Evolutionary conservation across 2,329 filamentous ascomycete genomes (phyloP).

Genomic region (Penicillium sp.): DNA sequence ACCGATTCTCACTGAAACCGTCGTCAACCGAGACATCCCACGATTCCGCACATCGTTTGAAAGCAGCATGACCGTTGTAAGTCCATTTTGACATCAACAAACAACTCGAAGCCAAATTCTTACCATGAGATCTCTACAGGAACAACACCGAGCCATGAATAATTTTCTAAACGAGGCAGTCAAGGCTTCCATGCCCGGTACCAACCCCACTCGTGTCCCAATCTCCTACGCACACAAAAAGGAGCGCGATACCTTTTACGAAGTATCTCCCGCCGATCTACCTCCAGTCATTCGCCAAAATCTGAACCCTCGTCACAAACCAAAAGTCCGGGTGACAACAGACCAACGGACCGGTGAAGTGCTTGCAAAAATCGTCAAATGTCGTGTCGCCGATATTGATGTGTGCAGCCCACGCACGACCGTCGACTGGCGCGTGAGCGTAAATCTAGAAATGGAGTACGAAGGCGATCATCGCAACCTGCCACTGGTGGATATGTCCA

Average conservation of each 20-base stretch:
- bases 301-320: conserved; percentile 57
- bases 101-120: background rate
- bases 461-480: conserved; percentile 64
- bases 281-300: conserved; percentile 64
- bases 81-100: conserved; percentile 26
- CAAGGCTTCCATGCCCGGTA: conserved; percentile 49
- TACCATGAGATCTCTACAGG: conserved; percentile 44
- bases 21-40: conserved; percentile 60
- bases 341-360: conserved; percentile 70
- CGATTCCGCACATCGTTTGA: conserved; percentile 65
- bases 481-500: conserved; percentile 41
- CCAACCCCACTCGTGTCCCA: conserved; percentile 35
- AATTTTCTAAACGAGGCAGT: conserved; percentile 74
- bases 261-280: conserved; percentile 64
- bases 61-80: conserved; percentile 87
- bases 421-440: conserved; percentile 89
- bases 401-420: conserved; percentile 73
- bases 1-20: conserved; percentile 67
- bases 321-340: conserved; percentile 72
- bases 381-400: conserved; percentile 82
- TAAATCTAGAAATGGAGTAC: conserved; percentile 92
- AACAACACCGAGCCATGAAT: conserved; percentile 81
- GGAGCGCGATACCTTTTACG: conserved; percentile 81
- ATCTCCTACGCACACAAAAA: conserved; percentile 78
- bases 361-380: conserved; percentile 85